Evolutionary conservation across 2,329 filamentous ascomycete genomes (phyloP).

Genomic region (Aureobasidium sp.): DNA sequence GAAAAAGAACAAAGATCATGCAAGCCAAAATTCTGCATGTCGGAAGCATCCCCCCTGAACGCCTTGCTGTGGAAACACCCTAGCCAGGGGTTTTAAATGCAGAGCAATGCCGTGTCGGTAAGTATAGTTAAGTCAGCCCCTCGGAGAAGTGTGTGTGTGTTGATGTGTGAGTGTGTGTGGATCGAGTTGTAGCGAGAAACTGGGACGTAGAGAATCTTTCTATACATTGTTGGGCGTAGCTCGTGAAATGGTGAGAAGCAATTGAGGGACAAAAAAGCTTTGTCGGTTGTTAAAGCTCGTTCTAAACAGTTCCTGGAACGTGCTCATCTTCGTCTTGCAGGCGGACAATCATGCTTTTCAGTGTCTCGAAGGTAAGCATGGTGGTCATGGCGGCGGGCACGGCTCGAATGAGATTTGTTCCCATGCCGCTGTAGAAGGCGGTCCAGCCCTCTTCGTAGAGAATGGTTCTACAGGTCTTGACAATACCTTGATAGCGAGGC

Average conservation of each 20-base stretch:
- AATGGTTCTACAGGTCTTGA: slow-evolving; percentile 77
- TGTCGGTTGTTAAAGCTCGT: background rate
- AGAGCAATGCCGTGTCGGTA: background rate
- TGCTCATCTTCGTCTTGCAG: slow-evolving; percentile 34
- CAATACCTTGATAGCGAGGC: slow-evolving; percentile 63
- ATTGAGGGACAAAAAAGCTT: background rate
- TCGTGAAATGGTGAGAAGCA: background rate
- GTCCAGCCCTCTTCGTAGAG: slow-evolving; percentile 87
- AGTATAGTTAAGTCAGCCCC: background rate
- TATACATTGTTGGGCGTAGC: slow-evolving; percentile 8
- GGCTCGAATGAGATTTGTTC: slow-evolving; percentile 93
- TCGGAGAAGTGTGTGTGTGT: background rate
- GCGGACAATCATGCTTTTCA: slow-evolving; percentile 46
- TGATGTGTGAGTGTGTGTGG: background rate
- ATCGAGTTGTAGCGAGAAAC: background rate
- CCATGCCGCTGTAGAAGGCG: slow-evolving; percentile 94
- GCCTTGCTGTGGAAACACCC: slow-evolving; percentile 4
- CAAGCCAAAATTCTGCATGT: background rate
- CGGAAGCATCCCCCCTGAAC: background rate
- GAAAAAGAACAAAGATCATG: background rate
- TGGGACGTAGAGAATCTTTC: background rate
- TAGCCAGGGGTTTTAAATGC: background rate
- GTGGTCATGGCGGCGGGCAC: slow-evolving; percentile 94
- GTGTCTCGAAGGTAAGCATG: slow-evolving; percentile 90
- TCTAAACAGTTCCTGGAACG: background rate